Base-by-base conservation (phyloP, 1,284 basidiomycete genomes). In the Boletus mariae region DNA sequence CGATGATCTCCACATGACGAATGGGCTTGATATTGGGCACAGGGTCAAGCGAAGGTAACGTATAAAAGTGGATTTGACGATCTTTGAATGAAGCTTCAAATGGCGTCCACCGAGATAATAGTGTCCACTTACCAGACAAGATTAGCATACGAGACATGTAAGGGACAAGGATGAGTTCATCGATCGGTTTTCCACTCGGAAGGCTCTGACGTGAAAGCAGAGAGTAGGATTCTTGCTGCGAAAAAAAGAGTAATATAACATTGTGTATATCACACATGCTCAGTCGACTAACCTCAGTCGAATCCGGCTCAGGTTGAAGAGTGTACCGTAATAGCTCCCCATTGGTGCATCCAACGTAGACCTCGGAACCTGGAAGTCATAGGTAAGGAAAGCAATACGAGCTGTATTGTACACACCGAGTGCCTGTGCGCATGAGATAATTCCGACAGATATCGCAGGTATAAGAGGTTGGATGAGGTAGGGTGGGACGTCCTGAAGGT, bases 1-100 rank as follows among this genome's bases (percentile, higher is more conserved):
- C 84, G 55, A 95, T 83, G 0, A 85, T 77, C 15, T 89, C 73
- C 4, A 92, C 87, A 52, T 92, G 85, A 40, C 92, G 80, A 28
- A 96, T 78, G 1, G 91, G 86, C 54, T 87, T 86, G 58, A 91
- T 85, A 10, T 65, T 72, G 9, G 84, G 78, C 0, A 92, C 75
- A 0, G 83, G 80, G 56, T 94, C 89, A 25, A 96, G 79, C 3
- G 83, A 80, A 0, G 93, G 93, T 1, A 94, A 73, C 0, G 82
- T 79, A 61, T 92, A 90, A 61, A 94, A 86, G 63, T 90, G 81
- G 3, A 96, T 71, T 55, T 90, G 87, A 51, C 80, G 83, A 60
- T 93, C 94, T 89, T 61, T 54, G 32, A 31, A 47, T 10, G 25
- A 10, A 11, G 13, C 29, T 20, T 45, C 47, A 47, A 56, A 56